These are phyloP conservation scores for Ilex paraguariensis DNA, from an alignment of 305 asterid genomes.

Conservation along the genomic window DNA sequence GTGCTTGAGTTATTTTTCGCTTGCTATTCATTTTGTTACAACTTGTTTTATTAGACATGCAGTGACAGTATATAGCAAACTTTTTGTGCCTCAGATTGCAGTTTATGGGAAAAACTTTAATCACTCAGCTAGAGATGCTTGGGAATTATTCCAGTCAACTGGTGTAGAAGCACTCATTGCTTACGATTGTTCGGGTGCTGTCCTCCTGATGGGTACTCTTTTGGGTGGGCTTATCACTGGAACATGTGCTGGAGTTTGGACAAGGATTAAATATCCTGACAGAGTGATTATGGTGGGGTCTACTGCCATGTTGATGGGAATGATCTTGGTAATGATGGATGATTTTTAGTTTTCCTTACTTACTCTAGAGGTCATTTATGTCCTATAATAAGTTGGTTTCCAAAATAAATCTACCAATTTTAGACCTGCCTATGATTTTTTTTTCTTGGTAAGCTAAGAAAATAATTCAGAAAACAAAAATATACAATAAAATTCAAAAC, in stretches of 20 bases:
- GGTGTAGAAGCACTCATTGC: conserved; percentile 94
- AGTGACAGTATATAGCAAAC: neutral
- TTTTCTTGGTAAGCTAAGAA: no score
- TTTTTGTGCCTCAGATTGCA: conserved; percentile 55
- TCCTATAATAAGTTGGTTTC: no score
- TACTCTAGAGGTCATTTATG: no score
- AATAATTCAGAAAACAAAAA: no score
- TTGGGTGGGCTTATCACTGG: conserved; percentile 84
- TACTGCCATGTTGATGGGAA: conserved; percentile 92
- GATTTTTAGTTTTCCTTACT: no score
- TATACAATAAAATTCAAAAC: no score
- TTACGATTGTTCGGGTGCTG: conserved; percentile 97
- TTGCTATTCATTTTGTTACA: no score
- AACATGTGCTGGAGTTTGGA: conserved; percentile 76
- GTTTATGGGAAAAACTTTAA: conserved; percentile 92
- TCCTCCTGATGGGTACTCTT: conserved; percentile 76
- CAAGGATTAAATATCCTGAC: conserved; percentile 65
- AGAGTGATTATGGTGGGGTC: conserved; percentile 85
- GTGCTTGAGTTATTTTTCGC: no score
- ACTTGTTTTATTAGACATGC: no score
- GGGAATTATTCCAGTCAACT: conserved; percentile 96
- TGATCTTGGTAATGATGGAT: conserved; percentile 72
- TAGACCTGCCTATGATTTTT: no score
- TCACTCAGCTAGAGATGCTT: conserved; percentile 93
- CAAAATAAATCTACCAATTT: no score